Base-by-base conservation (phyloP, 805 yeast species). In the Hanseniaspora nectarophila region DNA sequence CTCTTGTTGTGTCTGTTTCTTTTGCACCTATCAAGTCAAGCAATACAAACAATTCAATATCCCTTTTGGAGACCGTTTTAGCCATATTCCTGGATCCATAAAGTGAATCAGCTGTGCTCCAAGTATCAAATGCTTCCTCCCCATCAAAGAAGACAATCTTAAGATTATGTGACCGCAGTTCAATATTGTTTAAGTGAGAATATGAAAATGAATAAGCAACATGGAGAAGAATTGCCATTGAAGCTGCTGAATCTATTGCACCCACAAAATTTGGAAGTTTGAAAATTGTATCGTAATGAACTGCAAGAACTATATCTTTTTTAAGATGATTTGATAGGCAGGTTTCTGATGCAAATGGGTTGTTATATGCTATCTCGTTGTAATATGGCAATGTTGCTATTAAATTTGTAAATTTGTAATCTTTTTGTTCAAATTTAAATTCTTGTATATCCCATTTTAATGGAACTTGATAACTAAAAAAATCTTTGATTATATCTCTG, bases 91-190 rank as follows among this genome's bases (percentile, higher is more conserved):
- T 68, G 0, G 82, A 72, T 0, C 83, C 83, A 58, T 78, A 78
- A 1, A 77, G 64, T 1, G 81, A 77, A 55, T 78, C 83, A 0
- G 63, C 59, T 7, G 64, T 67, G 1, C 72, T 59, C 83, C 83
- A 78, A n/a, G 65, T 58, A 2, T 63, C 64, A n/a, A 76, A 55
- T 0, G 83, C 81, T 58, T 78, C 83, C 58, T 78, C 82, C 4
- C 83, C 83, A 56, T 78, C 83, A 50, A 77, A 75, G 56, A 78
- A 78, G 0, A 78, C 63, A 7, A 77, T 60, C 56, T 73, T 75
- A 4, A 77, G 43, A 0, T 78, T 79, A n/a, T 57, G 43, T 12
- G 55, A 56, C 6, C 43, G 16, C 8, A 32, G 2, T 3, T 31
- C 29, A 61, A 28, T 57, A 57, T 21, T 31, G 37, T 16, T 55